Conservation (phyloP, 805 yeast species). For the Saturnispora dispora region DNA sequence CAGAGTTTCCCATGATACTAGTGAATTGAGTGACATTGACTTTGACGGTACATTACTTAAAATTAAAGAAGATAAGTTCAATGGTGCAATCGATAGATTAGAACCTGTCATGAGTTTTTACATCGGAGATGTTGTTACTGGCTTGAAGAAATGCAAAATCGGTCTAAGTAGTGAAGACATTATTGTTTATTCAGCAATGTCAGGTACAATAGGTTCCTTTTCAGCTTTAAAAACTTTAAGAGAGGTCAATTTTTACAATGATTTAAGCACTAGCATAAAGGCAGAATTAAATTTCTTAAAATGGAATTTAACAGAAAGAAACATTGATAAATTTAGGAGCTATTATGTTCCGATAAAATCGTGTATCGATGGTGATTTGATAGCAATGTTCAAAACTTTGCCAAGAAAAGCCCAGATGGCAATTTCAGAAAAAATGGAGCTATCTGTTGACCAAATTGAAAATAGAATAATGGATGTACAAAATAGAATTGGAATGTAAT, state of each 20-base stretch:
- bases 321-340: constrained; percentile 60
- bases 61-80: constrained; percentile 28
- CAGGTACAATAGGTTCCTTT: constrained; percentile 72
- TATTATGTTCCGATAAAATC: constrained; percentile 72
- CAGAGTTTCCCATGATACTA: constrained; percentile 45
- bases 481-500: constrained; percentile 28
- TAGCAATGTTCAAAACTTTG: constrained; percentile 46
- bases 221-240: constrained; percentile 54
- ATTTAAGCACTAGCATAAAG: constrained; percentile 42
- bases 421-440: constrained; percentile 35
- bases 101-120: constrained; percentile 47
- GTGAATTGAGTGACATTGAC: constrained; percentile 44
- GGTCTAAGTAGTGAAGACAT: constrained; percentile 58
- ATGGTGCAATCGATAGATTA: constrained; percentile 48
- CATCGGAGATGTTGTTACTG: constrained; percentile 61
- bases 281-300: constrained; percentile 25
- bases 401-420: constrained; percentile 28
- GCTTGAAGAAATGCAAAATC: constrained; percentile 45
- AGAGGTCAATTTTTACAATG: constrained; percentile 52
- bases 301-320: constrained; percentile 44
- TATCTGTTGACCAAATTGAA: constrained; percentile 41
- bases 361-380: constrained; percentile 81
- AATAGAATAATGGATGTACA: constrained; percentile 44
- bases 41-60: constrained; percentile 32
- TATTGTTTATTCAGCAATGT: constrained; percentile 64